Conservation (phyloP, 208 protist genomes). For the Trypanosoma mega region DNA sequence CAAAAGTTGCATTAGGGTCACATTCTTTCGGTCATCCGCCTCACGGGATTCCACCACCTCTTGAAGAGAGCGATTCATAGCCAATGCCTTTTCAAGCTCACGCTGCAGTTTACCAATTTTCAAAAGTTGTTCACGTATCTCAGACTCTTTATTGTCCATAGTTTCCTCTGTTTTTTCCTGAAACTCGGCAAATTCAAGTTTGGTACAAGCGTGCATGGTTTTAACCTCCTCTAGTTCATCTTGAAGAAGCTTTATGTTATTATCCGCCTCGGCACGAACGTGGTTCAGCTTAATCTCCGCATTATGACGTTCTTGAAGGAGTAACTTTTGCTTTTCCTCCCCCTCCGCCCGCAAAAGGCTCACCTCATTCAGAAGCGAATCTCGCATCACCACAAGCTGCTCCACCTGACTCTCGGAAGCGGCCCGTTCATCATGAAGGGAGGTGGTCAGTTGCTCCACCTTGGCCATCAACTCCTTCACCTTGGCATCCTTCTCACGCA, state of each 20-base stretch:
- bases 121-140: slow-evolving; percentile 37
- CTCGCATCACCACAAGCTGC: slow-evolving; percentile 45
- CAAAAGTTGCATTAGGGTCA: slow-evolving; percentile 83
- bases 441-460: slow-evolving; percentile 37
- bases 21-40: slow-evolving; percentile 79
- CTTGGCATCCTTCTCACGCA: slow-evolving; percentile 58
- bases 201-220: slow-evolving; percentile 30
- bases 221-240: slow-evolving; percentile 41
- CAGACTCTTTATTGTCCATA: slow-evolving; percentile 47
- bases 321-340: slow-evolving; percentile 38
- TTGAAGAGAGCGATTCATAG: slow-evolving; percentile 70
- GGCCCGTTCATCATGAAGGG: slow-evolving; percentile 35
- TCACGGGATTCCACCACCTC: slow-evolving; percentile 68
- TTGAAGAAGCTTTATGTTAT: slow-evolving; percentile 27
- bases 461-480: slow-evolving; percentile 57
- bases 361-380: slow-evolving; percentile 71
- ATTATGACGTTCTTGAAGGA: slow-evolving; percentile 33
- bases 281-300: slow-evolving; percentile 27
- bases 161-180: slow-evolving; percentile 36
- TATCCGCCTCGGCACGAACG: slow-evolving; percentile 38
- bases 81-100: slow-evolving; percentile 76
- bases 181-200: slow-evolving; percentile 40
- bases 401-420: slow-evolving; percentile 55
- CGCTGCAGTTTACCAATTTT: slow-evolving; percentile 47
- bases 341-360: slow-evolving; percentile 47